Conservation (phyloP, 495 filamentous ascomycete species). For the Tuber melanosporum region DNA sequence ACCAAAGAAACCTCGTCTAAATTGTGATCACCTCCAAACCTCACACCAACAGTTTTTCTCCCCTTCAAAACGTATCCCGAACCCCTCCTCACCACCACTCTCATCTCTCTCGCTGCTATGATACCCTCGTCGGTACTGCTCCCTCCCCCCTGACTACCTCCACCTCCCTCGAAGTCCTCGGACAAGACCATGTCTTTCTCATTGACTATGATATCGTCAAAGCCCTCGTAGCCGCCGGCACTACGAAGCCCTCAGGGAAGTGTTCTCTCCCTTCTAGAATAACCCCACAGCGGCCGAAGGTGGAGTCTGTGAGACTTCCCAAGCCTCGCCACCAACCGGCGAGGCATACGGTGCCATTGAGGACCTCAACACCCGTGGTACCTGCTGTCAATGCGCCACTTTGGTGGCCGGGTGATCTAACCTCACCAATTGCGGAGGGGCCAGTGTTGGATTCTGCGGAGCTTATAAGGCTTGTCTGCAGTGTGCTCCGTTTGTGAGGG, state of each 20-base stretch:
- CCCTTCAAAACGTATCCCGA: not conserved
- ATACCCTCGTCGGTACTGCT: not conserved
- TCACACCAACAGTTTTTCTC: not conserved
- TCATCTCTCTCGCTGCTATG: not conserved
- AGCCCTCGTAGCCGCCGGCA: not conserved
- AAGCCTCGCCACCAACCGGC: not conserved
- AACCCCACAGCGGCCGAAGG: not conserved
- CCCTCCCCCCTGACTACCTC: not conserved
- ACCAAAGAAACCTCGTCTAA: not conserved
- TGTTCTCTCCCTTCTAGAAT: not conserved
- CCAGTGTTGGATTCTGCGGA: not conserved
- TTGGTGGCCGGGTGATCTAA: not conserved
- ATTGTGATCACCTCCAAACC: not conserved
- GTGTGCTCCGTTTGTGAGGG: not conserved
- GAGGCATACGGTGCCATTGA: not conserved
- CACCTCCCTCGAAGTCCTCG: not conserved
- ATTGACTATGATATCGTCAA: not conserved
- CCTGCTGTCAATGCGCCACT: not conserved
- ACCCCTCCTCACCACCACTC: not conserved
- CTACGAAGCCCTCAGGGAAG: not conserved
- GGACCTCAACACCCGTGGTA: not conserved
- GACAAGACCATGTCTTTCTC: not conserved
- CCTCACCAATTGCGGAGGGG: not conserved
- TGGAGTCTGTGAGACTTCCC: not conserved
- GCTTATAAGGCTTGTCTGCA: not conserved